Conservation (phyloP, 768 basidiomycete species). For the Clitopilus passeckerianus region DNA sequence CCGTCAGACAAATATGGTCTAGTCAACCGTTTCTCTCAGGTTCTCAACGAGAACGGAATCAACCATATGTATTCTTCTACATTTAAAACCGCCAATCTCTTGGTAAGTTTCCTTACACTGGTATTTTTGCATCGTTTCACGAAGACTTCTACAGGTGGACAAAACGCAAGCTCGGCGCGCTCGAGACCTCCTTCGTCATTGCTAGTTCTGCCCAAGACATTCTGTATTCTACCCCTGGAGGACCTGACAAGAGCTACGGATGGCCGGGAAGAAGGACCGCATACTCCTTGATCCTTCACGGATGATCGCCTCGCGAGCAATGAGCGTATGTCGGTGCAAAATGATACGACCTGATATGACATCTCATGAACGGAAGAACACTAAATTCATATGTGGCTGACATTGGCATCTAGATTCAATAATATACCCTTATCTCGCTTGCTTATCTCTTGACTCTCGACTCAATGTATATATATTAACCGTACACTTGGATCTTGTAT, state of each 20-base stretch:
- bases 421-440: conserved; percentile 7
- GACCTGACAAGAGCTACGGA: background rate
- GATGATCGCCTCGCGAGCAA: background rate
- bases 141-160: conserved; percentile 35
- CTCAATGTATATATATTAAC: conserved; percentile 4
- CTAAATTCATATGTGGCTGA: background rate
- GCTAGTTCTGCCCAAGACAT: conserved; percentile 27
- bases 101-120: conserved; percentile 45
- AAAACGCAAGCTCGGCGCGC: conserved; percentile 55
- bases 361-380: conserved; percentile 1
- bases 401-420: background rate
- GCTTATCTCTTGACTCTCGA: conserved; percentile 6
- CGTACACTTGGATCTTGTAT: background rate
- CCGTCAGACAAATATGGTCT: conserved; percentile 71
- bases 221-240: background rate
- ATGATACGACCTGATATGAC: background rate
- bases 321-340: background rate
- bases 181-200: conserved; percentile 51
- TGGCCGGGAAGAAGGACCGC: background rate
- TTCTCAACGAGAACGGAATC: conserved; percentile 67
- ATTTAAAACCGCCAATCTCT: conserved; percentile 76
- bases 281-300: background rate
- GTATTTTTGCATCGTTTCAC: background rate
- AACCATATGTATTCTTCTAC: conserved; percentile 85
- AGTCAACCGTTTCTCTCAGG: conserved; percentile 70